These are phyloP conservation scores for Schizosaccharomyces versatilis DNA, from an alignment of 1,139 yeast species.

Conservation along the genomic window DNA sequence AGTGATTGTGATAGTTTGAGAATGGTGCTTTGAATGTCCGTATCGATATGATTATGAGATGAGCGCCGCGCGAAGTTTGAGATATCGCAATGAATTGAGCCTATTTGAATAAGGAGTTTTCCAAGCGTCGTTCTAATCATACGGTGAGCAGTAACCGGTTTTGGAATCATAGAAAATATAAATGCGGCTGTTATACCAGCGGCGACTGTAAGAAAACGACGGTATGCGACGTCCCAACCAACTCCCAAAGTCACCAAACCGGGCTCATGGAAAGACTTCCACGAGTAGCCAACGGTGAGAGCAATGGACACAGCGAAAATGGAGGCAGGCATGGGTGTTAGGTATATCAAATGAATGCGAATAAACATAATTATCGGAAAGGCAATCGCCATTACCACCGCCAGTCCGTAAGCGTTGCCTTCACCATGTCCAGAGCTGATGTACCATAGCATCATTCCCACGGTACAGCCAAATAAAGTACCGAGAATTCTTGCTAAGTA, in stretches of 20 bases:
- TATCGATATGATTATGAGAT: conserved; percentile 13
- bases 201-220: conserved; percentile 19
- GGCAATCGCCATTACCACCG: conserved; percentile 17
- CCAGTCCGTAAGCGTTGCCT: conserved; percentile 16
- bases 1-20: conserved; percentile 9
- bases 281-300: conserved; percentile 19
- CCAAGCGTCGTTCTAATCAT: conserved; percentile 16
- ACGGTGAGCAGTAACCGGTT: conserved; percentile 16
- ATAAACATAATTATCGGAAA: conserved; percentile 16
- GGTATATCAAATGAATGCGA: conserved; percentile 18
- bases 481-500: conserved; percentile 16
- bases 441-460: conserved; percentile 21
- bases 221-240: conserved; percentile 21
- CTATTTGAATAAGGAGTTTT: conserved; percentile 14
- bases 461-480: conserved; percentile 18
- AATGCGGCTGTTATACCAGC: conserved; percentile 19
- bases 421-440: conserved; percentile 15
- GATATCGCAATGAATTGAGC: conserved; percentile 16
- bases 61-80: conserved; percentile 16
- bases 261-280: conserved; percentile 15
- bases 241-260: conserved; percentile 13
- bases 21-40: conserved; percentile 14
- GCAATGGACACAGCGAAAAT: conserved; percentile 17
- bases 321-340: conserved; percentile 18
- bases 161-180: conserved; percentile 18